A percentile compares a stretch with the other conserved stretches of the same genome.
Evolutionary conservation across 495 filamentous ascomycete species (phyloP).

Genomic region (Xylaria bambusicola): DNA sequence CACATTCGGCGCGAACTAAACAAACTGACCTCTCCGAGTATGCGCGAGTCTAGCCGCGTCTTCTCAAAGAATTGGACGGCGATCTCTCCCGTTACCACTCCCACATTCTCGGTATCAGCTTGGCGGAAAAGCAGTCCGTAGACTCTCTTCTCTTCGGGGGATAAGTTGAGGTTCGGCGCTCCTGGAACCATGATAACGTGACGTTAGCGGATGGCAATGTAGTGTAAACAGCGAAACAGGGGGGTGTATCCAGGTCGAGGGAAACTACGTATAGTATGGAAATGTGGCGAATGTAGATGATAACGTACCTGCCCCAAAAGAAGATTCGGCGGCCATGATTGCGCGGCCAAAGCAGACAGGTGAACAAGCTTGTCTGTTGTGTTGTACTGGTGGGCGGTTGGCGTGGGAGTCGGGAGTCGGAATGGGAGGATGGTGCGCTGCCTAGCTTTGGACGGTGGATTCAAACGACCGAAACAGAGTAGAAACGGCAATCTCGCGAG

Average conservation of each 20-base stretch:
- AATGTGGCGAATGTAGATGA: no score
- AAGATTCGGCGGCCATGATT: constrained; percentile 36
- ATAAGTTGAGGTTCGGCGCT: constrained; percentile 79
- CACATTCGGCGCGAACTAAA: not conserved
- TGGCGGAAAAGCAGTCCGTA: constrained; percentile 89
- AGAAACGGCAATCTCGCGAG: not conserved
- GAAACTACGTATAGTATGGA: no score
- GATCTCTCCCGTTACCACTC: constrained; percentile 94
- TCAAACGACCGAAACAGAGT: not conserved
- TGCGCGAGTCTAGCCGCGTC: constrained; percentile 78
- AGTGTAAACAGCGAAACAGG: no score
- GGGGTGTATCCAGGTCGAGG: no score
- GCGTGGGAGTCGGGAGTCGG: constrained; percentile 14
- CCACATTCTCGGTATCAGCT: constrained; percentile 84
- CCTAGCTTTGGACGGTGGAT: not conserved
- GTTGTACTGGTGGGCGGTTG: constrained; percentile 23
- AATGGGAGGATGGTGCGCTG: constrained; percentile 19
- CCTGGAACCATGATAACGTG: constrained; percentile 34
- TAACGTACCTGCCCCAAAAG: constrained; percentile 34
- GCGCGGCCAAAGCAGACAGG: constrained; percentile 30
- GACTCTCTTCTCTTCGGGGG: constrained; percentile 86
- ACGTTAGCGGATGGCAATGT: constrained; percentile 11
- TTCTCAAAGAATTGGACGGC: constrained; percentile 98
- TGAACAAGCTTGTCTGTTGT: constrained; percentile 23
- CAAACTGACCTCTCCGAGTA: constrained; percentile 79